phyloP scores from a whole-genome alignment of 441 rosid genomes.

The Populus tomentosa region DNA sequence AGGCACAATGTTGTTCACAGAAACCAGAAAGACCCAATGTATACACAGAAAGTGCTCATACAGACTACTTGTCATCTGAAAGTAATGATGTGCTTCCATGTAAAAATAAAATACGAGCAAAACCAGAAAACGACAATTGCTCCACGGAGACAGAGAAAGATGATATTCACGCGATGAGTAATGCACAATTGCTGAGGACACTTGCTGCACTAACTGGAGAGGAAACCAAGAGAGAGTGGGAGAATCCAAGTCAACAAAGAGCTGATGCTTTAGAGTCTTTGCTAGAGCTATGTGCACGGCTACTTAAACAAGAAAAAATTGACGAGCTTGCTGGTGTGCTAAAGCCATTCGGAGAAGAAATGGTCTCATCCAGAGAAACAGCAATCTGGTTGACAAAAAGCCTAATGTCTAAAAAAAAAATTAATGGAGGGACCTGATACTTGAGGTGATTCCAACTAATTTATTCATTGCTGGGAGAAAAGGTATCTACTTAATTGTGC shows the following conservation, averaged over 20 bases:
- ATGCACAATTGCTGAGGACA: slow-evolving; percentile 39
- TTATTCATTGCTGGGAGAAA: slow-evolving; percentile 20
- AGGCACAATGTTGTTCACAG: slow-evolving; percentile 15
- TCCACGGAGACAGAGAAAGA: slow-evolving; percentile 27
- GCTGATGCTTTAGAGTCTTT: slow-evolving; percentile 89
- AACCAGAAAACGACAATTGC: slow-evolving; percentile 21
- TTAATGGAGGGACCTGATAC: slow-evolving; percentile 44
- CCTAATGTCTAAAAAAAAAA: slow-evolving; percentile 68
- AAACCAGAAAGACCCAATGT: slow-evolving; percentile 25
- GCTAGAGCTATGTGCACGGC: slow-evolving; percentile 80
- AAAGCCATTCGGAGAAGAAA: slow-evolving; percentile 86
- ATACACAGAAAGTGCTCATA: slow-evolving; percentile 26
- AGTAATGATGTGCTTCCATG: slow-evolving; percentile 19
- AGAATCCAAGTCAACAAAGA: slow-evolving; percentile 57
- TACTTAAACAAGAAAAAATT: slow-evolving; percentile 76
- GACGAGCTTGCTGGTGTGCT: slow-evolving; percentile 85
- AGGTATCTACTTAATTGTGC: slow-evolving; percentile 11
- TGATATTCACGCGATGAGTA: slow-evolving; percentile 26
- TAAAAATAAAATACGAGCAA: slow-evolving; percentile 21
- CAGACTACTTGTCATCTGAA: slow-evolving; percentile 28
- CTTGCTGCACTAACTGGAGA: slow-evolving; percentile 42
- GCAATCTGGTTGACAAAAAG: slow-evolving; percentile 97
- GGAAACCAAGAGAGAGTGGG: slow-evolving; percentile 44
- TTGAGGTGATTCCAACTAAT: slow-evolving; percentile 20
- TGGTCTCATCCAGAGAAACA: slow-evolving; percentile 89